phyloP scores from a whole-genome alignment of 1,139 yeast species.

The Zygotorulaspora mrakii region DNA sequence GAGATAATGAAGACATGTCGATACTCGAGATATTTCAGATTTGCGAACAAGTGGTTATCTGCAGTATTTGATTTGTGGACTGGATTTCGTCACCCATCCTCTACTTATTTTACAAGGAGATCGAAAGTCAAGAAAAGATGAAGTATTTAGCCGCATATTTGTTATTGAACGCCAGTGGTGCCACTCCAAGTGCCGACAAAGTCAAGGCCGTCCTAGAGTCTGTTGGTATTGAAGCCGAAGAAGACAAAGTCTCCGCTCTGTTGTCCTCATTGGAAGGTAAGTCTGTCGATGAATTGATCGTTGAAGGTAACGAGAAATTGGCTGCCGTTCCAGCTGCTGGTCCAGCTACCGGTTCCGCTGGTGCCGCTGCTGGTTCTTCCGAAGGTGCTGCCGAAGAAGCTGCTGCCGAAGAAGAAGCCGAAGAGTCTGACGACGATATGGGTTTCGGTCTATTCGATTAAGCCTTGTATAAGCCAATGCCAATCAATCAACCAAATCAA shows the following conservation, averaged over 20 bases:
- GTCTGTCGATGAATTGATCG: slow-evolving; percentile 67
- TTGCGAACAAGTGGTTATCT: too few species aligned
- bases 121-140: slow-evolving; percentile 40
- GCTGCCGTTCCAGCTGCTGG: slow-evolving; percentile 83
- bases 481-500: too few species aligned
- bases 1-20: too few species aligned
- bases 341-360: slow-evolving; percentile 64
- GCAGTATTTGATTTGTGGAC: too few species aligned
- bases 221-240: slow-evolving; percentile 77
- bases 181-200: slow-evolving; percentile 72
- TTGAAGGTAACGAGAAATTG: slow-evolving; percentile 77
- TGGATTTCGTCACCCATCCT: too few species aligned
- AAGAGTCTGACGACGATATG: slow-evolving; percentile 46
- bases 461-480: too few species aligned
- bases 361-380: slow-evolving; percentile 53
- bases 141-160: slow-evolving; percentile 90
- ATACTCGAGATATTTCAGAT: too few species aligned
- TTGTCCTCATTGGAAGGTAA: slow-evolving; percentile 75
- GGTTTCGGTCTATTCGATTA: slow-evolving; percentile 75
- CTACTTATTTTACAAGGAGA: too few species aligned
- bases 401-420: slow-evolving; percentile 50
- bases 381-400: slow-evolving; percentile 58
- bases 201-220: slow-evolving; percentile 68
- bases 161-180: slow-evolving; percentile 82
- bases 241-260: slow-evolving; percentile 63